Evolutionary conservation across 179 eudicot genomes (phyloP).

Genomic region (Beta corolliflora): DNA sequence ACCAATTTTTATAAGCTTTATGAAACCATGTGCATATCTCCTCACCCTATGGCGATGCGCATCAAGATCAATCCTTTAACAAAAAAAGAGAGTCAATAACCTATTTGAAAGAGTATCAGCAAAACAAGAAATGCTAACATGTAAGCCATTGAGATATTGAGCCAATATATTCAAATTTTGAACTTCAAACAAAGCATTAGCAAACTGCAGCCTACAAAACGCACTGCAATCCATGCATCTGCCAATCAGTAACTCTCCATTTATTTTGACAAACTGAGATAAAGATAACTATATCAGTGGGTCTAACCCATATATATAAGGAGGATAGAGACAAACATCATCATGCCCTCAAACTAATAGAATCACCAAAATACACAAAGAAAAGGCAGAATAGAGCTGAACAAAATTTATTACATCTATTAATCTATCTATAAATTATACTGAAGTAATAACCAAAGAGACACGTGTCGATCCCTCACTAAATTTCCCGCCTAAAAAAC

Average conservation of each 20-base stretch:
- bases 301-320: not conserved
- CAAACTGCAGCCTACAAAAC: conserved; percentile 3
- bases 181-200: not conserved
- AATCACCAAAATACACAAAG: not conserved
- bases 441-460: too few relatives aligned
- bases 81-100: conserved; percentile 21
- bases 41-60: conserved; percentile 88
- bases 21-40: conserved; percentile 82
- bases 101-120: not conserved
- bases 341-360: not conserved
- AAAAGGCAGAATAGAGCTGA: not conserved
- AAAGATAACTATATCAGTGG: too few relatives aligned
- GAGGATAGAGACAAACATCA: not conserved
- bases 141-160: conserved; percentile 6
- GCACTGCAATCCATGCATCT: not conserved
- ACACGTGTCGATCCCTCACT: too few relatives aligned
- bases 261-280: not conserved
- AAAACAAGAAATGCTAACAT: not conserved
- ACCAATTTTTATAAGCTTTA: conserved; percentile 77
- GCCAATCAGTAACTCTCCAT: not conserved
- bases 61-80: conserved; percentile 83
- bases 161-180: not conserved
- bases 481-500: too few relatives aligned
- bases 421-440: too few relatives aligned
- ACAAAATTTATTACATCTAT: not conserved